Evolutionary conservation across 2,329 filamentous ascomycete species (phyloP), one percentile per base, ranked within the genome.

Genomic region (Fusarium buharicum): DNA sequence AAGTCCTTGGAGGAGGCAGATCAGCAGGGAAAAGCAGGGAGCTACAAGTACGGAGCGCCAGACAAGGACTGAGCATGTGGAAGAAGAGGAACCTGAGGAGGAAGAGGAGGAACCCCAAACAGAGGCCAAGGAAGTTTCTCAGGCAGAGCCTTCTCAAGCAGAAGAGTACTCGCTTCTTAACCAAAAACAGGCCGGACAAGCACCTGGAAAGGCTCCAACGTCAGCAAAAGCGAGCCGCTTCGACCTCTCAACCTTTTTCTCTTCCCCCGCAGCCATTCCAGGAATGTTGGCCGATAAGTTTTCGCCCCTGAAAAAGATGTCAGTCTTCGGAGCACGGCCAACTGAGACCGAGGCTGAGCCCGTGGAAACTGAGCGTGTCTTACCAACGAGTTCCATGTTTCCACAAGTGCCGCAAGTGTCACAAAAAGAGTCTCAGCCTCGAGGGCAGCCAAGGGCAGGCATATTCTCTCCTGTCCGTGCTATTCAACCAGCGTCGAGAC

Each of bases 221-320:
- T 69, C 70, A 4, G 64, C 64, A 10, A 75, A 74, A 46, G 60
- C 71, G 7, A 75, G 68, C 33, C 74, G 74, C 18, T 80, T 82
- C 48, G 80, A 86, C 48, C 74, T 86, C 3, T 78, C 82, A 6
- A 76, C 78, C 8, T 87, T 86, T 70, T 87, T 87, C 68, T 87
- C 84, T 0, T 86, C 84, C 3, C 84, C 84, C 1, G 79, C 80
- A 5, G 68, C 72, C 2, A 71, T 79, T 34, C 75, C 76, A 17
- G 73, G 70, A 22, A 72, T 74, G 62, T 41, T 77, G 31, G 73
- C 68, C 2, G 67, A 71, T 6, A 75, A 75, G 48, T 52, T 74
- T 12, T 66, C 73, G n/a, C 67, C 72, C 14, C 50, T 51, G 9
- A 73, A 68, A 53, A 55, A 67, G 13, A 61, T 50, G 39, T 55